These are phyloP conservation scores for Nicotiana tabacum DNA, from an alignment of 257 asterid species.

Conservation along the genomic window DNA sequence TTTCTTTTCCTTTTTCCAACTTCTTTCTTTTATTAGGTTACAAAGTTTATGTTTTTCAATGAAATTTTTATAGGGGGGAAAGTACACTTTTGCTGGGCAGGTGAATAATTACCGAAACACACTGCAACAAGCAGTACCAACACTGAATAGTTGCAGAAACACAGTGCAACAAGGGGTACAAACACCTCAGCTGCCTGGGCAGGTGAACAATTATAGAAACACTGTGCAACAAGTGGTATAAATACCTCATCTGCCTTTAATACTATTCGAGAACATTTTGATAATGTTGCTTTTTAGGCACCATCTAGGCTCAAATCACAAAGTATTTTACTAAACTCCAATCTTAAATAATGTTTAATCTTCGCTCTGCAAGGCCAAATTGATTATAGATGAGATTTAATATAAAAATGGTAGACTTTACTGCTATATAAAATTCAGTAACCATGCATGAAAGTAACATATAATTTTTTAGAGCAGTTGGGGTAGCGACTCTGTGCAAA, in stretches of 20 bases:
- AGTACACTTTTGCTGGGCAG: neutral
- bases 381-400: neutral
- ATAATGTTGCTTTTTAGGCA: neutral
- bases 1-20: too few relatives aligned
- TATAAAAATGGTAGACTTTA: too few relatives aligned
- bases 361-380: neutral
- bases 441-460: too few relatives aligned
- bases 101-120: neutral
- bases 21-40: too few relatives aligned
- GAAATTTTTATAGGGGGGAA: too few relatives aligned
- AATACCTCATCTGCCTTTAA: neutral
- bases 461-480: too few relatives aligned
- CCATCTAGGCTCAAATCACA: neutral
- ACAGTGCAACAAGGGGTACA: neutral
- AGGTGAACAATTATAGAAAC: neutral
- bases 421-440: neutral
- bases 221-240: neutral
- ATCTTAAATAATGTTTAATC: neutral
- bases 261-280: neutral
- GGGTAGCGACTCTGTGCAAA: too few relatives aligned
- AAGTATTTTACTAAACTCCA: neutral
- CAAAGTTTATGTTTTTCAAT: too few relatives aligned
- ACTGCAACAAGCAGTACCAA: neutral
- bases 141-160: neutral
- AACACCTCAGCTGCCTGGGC: neutral